Percentiles rank a stretch among this genome's conserved stretches.
Conservation (phyloP, 202 grass and related monocot genomes). For the Brachypodium distachyon region DNA sequence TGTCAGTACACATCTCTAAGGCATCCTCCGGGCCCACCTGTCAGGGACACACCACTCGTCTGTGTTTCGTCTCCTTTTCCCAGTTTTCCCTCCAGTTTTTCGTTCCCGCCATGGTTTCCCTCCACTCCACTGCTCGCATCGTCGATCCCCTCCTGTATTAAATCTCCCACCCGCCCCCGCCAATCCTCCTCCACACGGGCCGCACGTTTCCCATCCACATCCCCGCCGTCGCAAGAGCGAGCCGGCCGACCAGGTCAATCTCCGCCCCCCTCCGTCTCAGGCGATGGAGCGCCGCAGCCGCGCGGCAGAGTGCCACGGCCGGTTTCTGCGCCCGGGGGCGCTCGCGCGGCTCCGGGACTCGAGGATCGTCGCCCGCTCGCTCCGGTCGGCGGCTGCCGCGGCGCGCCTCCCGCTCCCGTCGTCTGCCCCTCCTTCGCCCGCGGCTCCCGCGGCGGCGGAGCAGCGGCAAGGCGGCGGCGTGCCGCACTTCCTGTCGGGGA, state of each 20-base stretch:
- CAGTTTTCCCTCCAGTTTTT: background rate
- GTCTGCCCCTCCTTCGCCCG: constrained; percentile 4
- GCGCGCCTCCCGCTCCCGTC: constrained; percentile 30
- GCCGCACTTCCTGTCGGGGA: constrained; percentile 26
- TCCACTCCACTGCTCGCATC: constrained; percentile 27
- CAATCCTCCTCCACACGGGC: constrained; percentile 11
- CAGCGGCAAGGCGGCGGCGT: background rate
- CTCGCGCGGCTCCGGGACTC: constrained; percentile 73
- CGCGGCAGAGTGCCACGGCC: background rate
- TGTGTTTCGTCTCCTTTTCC: background rate
- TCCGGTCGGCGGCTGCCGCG: constrained; percentile 21
- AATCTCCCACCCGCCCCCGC: constrained; percentile 20
- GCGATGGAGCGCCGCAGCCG: constrained; percentile 31
- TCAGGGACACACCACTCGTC: background rate
- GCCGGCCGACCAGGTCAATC: background rate
- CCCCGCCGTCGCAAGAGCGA: background rate
- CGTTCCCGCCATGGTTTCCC: constrained; percentile 47
- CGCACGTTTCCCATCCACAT: background rate
- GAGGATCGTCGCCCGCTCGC: constrained; percentile 55
- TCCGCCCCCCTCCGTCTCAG: background rate
- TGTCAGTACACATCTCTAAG: background rate
- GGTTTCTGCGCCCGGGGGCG: constrained; percentile 68
- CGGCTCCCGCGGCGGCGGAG: background rate
- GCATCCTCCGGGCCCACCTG: background rate
- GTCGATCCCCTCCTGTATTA: constrained; percentile 3